Evolutionary conservation across 805 yeast genomes (phyloP).

Genomic region (Ascoidea rubescens): DNA sequence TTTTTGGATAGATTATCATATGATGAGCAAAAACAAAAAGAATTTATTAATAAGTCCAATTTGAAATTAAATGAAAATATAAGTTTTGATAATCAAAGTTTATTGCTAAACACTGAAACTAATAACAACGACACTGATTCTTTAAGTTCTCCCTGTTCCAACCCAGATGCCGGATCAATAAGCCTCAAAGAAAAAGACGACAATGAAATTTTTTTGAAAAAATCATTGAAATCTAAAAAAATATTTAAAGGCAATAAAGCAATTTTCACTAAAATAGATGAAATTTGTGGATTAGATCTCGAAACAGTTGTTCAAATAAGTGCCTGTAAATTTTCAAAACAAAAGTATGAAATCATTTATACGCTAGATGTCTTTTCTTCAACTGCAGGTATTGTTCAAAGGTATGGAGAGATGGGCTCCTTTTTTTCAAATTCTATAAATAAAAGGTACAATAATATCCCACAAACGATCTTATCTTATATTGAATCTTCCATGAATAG

Average conservation of each 20-base stretch:
- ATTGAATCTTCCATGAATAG: slow-evolving; percentile 50
- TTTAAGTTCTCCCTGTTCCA: background rate
- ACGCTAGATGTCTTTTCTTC: slow-evolving; percentile 31
- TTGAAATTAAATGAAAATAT: too few species aligned
- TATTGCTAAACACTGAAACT: background rate
- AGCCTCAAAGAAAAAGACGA: background rate
- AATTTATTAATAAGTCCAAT: too few species aligned
- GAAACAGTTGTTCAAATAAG: slow-evolving; percentile 27
- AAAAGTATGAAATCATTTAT: slow-evolving; percentile 21
- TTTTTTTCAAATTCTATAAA: background rate
- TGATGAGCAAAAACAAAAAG: slow-evolving; percentile 30
- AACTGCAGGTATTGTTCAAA: background rate
- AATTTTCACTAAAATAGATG: slow-evolving; percentile 11
- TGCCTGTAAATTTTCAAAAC: slow-evolving; percentile 25
- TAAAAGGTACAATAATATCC: background rate
- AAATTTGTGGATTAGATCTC: slow-evolving; percentile 27
- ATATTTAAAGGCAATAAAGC: too few species aligned
- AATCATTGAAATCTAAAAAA: too few species aligned
- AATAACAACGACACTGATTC: background rate
- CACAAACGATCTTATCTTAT: slow-evolving; percentile 31
- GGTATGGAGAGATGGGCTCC: background rate
- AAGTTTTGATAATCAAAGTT: background rate
- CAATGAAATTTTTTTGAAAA: background rate
- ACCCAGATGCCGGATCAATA: background rate
- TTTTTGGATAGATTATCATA: slow-evolving; percentile 34